Evolutionary conservation across 139 green algal species (phyloP), one percentile per base, ranked within the genome.

Genomic region (Chlamydomonas sp.): DNA sequence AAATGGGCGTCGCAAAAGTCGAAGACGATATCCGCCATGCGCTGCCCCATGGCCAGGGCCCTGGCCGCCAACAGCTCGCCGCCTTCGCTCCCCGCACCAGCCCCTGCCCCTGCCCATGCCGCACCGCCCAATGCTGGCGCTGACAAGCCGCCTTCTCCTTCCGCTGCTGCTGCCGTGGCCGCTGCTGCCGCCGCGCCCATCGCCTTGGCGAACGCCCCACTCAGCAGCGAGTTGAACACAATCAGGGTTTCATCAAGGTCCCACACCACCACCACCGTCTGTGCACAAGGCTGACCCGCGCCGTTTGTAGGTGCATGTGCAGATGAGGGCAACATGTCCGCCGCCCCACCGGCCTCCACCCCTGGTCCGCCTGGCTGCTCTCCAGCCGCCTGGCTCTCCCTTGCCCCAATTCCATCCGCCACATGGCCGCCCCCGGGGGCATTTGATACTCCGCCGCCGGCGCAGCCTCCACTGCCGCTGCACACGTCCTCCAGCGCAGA

Each of bases 171-270:
- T 15, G 49, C 2, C 1, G 9, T 49, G 3, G 31, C 58, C 2
- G 49, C 16, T 12, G 18, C 71, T 2, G 9, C 9, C 9, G 71
- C 82, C 5, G 61, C 83, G 9, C 63, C 61, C 0, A 68, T 60
- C 2, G 83, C 83, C 3, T 17, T 17, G 2, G 72, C 74, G 15
- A 69, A 88, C 59, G 83, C 74, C 8, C 83, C 83, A 7, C 63
- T 88, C 31, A 88, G 63, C 31, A 88, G 74, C 5, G 73, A 82
- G 61, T 88, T 88, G 83, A 88, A 88, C 5, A 88, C 6, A 74
- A 88, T 82, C 63, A 88, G 84, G 3, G 84, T 88, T 64, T 88
- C 84, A 18, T 88, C 84, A 61, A 88, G 74, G 7, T 88, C 84
- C 84, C 84, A 88, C 10, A 88, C 84, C 16, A 88, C 75, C 7